These are phyloP conservation scores for Epichloe typhina DNA, from an alignment of 2,329 filamentous ascomycete genomes.

Conservation along the genomic window DNA sequence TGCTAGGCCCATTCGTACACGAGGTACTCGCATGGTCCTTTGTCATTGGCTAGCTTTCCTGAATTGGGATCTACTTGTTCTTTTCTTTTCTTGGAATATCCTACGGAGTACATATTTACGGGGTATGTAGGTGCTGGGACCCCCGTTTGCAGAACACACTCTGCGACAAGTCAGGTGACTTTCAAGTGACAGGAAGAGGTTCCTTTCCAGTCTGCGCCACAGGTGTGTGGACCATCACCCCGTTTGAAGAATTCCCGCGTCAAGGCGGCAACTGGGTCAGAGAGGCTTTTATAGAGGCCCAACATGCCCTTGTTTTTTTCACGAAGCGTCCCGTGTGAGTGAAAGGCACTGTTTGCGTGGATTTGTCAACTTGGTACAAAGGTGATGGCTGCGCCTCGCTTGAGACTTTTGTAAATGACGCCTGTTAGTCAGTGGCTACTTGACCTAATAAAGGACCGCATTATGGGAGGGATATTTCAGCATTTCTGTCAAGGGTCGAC, in stretches of 20 bases:
- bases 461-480: too few relatives aligned
- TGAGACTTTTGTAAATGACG: too few relatives aligned
- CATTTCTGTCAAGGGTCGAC: too few relatives aligned
- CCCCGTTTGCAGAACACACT: neutral
- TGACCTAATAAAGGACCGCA: too few relatives aligned
- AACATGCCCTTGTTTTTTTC: neutral
- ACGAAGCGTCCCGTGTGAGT: neutral
- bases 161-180: neutral
- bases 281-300: neutral
- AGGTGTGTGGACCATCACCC: neutral
- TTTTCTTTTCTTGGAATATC: too few relatives aligned
- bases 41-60: neutral
- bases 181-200: too few relatives aligned
- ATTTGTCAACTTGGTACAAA: too few relatives aligned
- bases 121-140: neutral
- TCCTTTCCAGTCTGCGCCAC: constrained; percentile 1
- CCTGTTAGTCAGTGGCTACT: too few relatives aligned
- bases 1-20: neutral
- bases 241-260: constrained; percentile 1
- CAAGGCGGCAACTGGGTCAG: neutral
- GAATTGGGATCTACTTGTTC: too few relatives aligned
- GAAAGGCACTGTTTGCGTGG: too few relatives aligned
- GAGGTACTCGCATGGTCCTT: neutral
- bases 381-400: too few relatives aligned
- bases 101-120: too few relatives aligned